A percentile compares a stretch with the other conserved stretches of the same genome.
These are phyloP conservation scores for Fusarium fujikuroi DNA, from an alignment of 2,329 filamentous ascomycete genomes.

Conservation along the genomic window DNA sequence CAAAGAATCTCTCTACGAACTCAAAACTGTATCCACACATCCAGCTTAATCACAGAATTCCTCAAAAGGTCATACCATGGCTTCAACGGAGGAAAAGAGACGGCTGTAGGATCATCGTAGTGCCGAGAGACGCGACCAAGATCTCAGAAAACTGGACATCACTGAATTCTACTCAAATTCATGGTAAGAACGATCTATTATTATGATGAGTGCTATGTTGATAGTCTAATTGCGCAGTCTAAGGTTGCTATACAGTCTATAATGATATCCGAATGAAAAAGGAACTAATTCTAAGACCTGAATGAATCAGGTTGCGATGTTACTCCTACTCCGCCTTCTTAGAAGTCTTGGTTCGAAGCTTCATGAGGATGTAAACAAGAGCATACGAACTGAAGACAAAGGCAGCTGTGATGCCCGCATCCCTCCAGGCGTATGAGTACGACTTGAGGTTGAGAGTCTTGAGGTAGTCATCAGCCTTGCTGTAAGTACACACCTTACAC, in stretches of 20 bases:
- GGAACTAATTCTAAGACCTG: background rate
- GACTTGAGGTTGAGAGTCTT: constrained; percentile 67
- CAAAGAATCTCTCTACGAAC: background rate
- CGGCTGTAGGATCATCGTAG: background rate
- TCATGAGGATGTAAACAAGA: constrained; percentile 59
- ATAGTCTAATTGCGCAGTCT: background rate
- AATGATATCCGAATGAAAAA: background rate
- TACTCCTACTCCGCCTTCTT: constrained; percentile 55
- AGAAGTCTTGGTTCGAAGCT: constrained; percentile 59
- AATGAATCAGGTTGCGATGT: background rate
- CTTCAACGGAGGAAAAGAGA: background rate
- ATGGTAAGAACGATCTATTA: background rate
- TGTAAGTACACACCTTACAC: constrained; percentile 72
- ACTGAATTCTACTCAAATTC: accelerated
- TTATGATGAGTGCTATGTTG: background rate
- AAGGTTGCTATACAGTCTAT: constrained; percentile 3
- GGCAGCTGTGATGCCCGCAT: constrained; percentile 68
- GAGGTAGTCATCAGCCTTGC: constrained; percentile 68
- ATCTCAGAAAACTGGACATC: too few relatives aligned
- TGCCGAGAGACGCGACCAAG: background rate
- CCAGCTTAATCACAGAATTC: accelerated
- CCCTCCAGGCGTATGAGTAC: constrained; percentile 73
- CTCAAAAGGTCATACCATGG: accelerated
- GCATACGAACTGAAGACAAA: constrained; percentile 66
- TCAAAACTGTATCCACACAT: accelerated